Conservation (phyloP, 83 land plant species). For the Diphasiastrum complanatum region DNA sequence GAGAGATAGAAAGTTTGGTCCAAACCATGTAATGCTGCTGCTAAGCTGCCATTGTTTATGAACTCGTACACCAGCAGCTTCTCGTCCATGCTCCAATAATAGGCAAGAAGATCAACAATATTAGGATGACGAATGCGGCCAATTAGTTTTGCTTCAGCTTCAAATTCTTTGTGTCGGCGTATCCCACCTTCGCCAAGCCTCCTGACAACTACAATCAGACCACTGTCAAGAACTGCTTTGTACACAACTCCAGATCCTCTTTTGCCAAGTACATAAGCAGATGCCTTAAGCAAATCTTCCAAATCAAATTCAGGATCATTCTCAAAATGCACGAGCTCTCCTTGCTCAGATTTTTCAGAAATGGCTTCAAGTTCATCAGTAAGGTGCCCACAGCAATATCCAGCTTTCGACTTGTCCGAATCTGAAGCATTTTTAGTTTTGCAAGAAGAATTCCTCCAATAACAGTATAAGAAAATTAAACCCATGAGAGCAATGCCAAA, state of each 20-base stretch:
- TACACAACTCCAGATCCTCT: constrained; percentile 4
- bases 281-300: background rate
- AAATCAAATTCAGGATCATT: constrained; percentile 2
- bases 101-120: background rate
- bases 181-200: background rate
- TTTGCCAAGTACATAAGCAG: constrained; percentile 5
- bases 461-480: background rate
- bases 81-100: constrained; percentile 5
- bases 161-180: background rate
- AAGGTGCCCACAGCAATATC: background rate
- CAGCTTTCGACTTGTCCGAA: background rate
- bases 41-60: constrained; percentile 5
- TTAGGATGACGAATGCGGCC: background rate
- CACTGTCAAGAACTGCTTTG: constrained; percentile 6
- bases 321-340: constrained; percentile 7
- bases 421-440: background rate
- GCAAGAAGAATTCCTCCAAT: background rate
- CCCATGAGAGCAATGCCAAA: background rate
- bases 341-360: no score
- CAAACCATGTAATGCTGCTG: background rate
- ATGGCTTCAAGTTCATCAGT: background rate
- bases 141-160: background rate
- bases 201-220: background rate
- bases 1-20: background rate
- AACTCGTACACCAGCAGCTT: constrained; percentile 8